Percentiles rank a stretch among this genome's conserved stretches.
Evolutionary conservation across 805 yeast species (phyloP).

Genomic region (Ogataea minuta): DNA sequence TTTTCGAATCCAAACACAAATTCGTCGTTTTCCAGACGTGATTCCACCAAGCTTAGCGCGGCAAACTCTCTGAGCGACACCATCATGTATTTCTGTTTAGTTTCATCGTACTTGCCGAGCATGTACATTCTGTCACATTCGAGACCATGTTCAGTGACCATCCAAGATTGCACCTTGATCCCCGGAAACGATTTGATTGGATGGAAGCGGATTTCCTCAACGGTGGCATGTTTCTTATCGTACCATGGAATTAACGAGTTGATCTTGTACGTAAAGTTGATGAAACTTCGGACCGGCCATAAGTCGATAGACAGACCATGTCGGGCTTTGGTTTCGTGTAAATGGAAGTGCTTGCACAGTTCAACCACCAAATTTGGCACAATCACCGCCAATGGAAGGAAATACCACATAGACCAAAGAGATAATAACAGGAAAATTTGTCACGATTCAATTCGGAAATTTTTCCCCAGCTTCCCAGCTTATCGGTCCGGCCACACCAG

Average conservation of each 20-base stretch:
- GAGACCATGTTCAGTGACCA: conserved; percentile 24
- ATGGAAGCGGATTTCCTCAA: conserved; percentile 19
- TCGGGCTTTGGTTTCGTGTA: conserved; percentile 16
- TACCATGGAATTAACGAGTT: conserved; percentile 9
- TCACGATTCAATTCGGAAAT: background rate
- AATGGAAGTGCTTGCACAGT: conserved; percentile 5
- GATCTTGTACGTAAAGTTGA: conserved; percentile 15
- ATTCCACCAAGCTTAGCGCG: conserved; percentile 14
- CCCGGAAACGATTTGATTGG: conserved; percentile 30
- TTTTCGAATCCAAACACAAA: conserved; percentile 16
- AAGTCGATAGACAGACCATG: conserved; percentile 12
- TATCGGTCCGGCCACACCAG: conserved; percentile 1
- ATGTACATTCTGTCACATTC: conserved; percentile 30
- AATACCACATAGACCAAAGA: background rate
- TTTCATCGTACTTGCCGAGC: conserved; percentile 22
- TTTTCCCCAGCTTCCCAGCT: background rate
- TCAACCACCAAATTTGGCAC: conserved; percentile 4
- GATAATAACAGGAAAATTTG: background rate
- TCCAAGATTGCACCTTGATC: conserved; percentile 21
- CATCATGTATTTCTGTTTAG: conserved; percentile 12
- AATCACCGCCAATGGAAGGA: background rate
- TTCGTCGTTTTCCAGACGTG: conserved; percentile 8
- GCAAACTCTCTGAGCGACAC: conserved; percentile 26
- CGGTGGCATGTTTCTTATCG: conserved; percentile 1
- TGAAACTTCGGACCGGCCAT: conserved; percentile 1